These are phyloP conservation scores for Xylariomycetidae sp. DNA, from an alignment of 2,329 filamentous ascomycete species.

Conservation along the genomic window DNA sequence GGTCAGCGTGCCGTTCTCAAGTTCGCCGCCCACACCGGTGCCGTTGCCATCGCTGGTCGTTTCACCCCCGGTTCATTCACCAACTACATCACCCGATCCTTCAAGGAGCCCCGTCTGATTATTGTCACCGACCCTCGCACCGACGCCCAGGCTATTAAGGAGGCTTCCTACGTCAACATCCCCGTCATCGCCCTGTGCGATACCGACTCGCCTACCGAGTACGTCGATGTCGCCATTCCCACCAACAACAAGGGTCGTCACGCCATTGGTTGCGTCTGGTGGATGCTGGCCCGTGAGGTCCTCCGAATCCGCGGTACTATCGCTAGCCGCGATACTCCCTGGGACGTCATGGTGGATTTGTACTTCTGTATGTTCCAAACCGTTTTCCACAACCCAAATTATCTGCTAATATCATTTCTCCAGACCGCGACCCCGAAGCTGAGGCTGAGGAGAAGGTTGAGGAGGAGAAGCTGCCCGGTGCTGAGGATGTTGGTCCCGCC, in stretches of 20 bases:
- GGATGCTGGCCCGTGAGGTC: constrained; percentile 99
- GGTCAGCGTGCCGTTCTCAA: constrained; percentile 99
- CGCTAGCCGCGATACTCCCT: constrained; percentile 90
- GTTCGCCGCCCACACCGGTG: constrained; percentile 98
- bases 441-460: constrained; percentile 98
- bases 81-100: constrained; percentile 99
- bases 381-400: not conserved
- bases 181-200: constrained; percentile 98
- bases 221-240: constrained; percentile 98
- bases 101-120: constrained; percentile 99
- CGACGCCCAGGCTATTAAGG: constrained; percentile 99
- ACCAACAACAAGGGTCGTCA: constrained; percentile 99
- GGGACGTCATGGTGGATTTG: constrained; percentile 99
- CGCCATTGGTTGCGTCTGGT: constrained; percentile 98
- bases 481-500: constrained; percentile 76
- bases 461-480: constrained; percentile 85
- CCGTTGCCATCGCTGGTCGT: constrained; percentile 95
- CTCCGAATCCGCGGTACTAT: constrained; percentile 97
- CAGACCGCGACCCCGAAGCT: constrained; percentile 95
- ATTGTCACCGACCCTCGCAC: constrained; percentile 99
- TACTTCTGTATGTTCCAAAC: constrained; percentile 79
- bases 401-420: constrained; percentile 5
- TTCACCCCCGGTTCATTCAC: constrained; percentile 99
- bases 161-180: constrained; percentile 99
- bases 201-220: constrained; percentile 99